These are phyloP conservation scores for Cerrena zonata DNA, from an alignment of 1,284 basidiomycete genomes.

Conservation along the genomic window DNA sequence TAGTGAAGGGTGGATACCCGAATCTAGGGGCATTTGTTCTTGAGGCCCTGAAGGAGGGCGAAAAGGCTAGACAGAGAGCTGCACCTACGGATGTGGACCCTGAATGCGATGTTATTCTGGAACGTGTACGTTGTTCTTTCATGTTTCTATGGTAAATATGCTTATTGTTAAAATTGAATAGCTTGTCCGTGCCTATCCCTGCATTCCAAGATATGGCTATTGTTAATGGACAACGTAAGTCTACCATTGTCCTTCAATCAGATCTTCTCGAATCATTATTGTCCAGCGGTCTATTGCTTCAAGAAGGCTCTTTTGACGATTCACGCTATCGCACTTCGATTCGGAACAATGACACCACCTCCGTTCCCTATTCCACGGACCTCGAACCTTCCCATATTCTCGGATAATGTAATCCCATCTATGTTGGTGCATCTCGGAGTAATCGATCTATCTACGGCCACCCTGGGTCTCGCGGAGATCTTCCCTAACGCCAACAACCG, in stretches of 20 bases:
- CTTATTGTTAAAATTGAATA: too few species aligned
- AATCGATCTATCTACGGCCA: conserved; percentile 52
- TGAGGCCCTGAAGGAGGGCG: conserved; percentile 56
- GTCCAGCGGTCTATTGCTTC: conserved; percentile 73
- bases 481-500: conserved; percentile 42
- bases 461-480: conserved; percentile 35
- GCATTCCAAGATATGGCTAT: conserved; percentile 70
- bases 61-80: conserved; percentile 31
- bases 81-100: conserved; percentile 27
- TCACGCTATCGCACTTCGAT: conserved; percentile 61
- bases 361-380: conserved; percentile 62
- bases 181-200: conserved; percentile 70
- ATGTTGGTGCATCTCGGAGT: conserved; percentile 74
- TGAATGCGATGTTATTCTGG: conserved; percentile 54
- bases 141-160: too few species aligned
- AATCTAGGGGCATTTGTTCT: conserved; percentile 72
- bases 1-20: conserved; percentile 56
- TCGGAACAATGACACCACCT: conserved; percentile 43
- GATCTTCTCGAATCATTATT: neutral
- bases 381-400: conserved; percentile 63
- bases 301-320: conserved; percentile 85
- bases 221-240: conserved; percentile 59
- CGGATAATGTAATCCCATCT: conserved; percentile 84
- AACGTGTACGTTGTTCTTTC: conserved; percentile 42
- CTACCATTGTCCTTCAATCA: neutral